Base-by-base conservation (phyloP, 495 filamentous ascomycete species). In the Penicillium silybi region DNA sequence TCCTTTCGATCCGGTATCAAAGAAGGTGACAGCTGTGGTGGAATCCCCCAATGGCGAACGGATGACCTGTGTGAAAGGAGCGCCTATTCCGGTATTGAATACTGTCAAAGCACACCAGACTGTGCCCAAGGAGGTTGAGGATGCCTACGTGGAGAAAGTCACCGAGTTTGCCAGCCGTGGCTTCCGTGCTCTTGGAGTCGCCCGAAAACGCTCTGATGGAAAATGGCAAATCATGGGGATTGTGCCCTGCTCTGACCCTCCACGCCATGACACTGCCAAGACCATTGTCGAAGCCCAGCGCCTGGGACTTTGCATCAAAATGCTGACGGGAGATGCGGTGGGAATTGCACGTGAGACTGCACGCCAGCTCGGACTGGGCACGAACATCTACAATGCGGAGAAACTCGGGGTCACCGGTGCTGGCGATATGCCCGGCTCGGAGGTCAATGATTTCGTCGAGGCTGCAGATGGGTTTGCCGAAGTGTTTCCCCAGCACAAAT, bases 401-500 rank as follows among this genome's bases (percentile, higher is more conserved):
- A 83, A 85, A 58, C 85, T 95, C 41, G 87, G 87, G 76, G 76
- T 86, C 37, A 85, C 86, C 70, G 90, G 90, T 55, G 89, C 87
- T 59, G 90, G 90, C 70, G 85, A 89, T 63, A 92, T 95, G 88
- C 84, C 89, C 62, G 89, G 90, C 63, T 95, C 90, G 61, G 86
- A 93, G 70, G 83, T 95, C 44, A 91, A 92, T 70, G 90, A 95
- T 72, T 93, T 95, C 76, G 91, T 95, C 54, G 90, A 95, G 78
- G 88, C 83, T 73, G 91, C 91, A 42, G 91, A 96, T 81, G 91
- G 91, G 69, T 95, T 95, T 70, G 90, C 79, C 6, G 92, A 96
- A 70, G 92, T 96, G 37, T 97, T 92, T 80, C 92, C 92, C 53
- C 86, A 97, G 68, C 92, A 97, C 80, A 97, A 97, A 75, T 95